Evolutionary conservation across 441 rosid genomes (phyloP).

Genomic region (Eruca vesicaria): DNA sequence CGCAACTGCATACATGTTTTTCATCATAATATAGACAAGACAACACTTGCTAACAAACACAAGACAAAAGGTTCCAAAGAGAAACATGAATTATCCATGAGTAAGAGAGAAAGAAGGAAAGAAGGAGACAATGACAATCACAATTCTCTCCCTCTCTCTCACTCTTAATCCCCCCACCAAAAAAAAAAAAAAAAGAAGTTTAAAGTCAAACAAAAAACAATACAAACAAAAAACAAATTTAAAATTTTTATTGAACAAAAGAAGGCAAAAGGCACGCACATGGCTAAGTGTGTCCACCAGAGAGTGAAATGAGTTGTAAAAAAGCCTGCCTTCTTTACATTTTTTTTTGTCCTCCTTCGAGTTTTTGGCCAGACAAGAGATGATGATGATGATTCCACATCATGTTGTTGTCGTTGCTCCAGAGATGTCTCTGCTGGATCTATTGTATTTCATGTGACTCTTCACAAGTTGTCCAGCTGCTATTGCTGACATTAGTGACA

Average conservation of each 20-base stretch:
- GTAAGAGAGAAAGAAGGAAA: neutral
- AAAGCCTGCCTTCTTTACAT: conserved; percentile 13
- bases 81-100: conserved; percentile 39
- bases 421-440: conserved; percentile 74
- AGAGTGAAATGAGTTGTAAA: conserved; percentile 30
- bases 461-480: conserved; percentile 84
- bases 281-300: conserved; percentile 25
- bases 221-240: neutral
- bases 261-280: conserved; percentile 22
- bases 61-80: conserved; percentile 15
- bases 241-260: conserved; percentile 27
- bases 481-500: conserved; percentile 88
- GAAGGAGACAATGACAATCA: neutral
- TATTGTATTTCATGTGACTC: conserved; percentile 94
- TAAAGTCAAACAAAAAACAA: conserved; percentile 23
- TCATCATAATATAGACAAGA: conserved; percentile 4
- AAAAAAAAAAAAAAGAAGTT: neutral
- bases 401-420: conserved; percentile 33
- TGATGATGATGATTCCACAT: neutral
- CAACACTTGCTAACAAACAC: conserved; percentile 34
- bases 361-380: conserved; percentile 15
- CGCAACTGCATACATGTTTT: conserved; percentile 29
- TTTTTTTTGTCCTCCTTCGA: conserved; percentile 1
- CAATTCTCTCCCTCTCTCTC: neutral
- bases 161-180: neutral